These are phyloP conservation scores for Tolypocladium cylindrosporum DNA, from an alignment of 2,329 filamentous ascomycete species.

Conservation along the genomic window DNA sequence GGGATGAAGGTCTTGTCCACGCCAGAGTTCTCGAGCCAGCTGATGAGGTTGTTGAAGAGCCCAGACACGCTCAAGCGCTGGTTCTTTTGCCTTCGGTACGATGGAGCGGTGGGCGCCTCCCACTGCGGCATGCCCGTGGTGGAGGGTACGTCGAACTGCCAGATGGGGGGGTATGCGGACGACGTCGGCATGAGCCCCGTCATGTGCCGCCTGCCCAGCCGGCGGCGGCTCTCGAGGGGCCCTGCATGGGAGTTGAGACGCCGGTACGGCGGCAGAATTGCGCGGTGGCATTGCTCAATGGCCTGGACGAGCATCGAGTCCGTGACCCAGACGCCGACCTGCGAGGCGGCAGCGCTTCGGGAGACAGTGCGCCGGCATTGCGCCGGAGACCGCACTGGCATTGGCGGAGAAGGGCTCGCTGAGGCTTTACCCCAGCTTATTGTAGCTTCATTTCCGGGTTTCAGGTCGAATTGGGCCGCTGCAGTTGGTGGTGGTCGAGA, in stretches of 20 bases:
- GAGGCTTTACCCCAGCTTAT: neutral
- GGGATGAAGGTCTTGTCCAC: conserved; percentile 10
- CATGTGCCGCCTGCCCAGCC: conserved; percentile 43
- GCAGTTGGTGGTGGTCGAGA: neutral
- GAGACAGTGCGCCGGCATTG: conserved; percentile 14
- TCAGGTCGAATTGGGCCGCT: neutral
- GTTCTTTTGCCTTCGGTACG: conserved; percentile 14
- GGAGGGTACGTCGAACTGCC: conserved; percentile 34
- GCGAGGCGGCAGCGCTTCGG: conserved; percentile 8
- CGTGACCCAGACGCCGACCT: conserved; percentile 19
- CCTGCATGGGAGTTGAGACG: conserved; percentile 35
- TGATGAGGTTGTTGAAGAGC: conserved; percentile 16
- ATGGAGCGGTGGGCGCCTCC: conserved; percentile 33
- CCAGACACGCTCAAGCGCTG: conserved; percentile 8
- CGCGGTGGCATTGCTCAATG: conserved; percentile 19
- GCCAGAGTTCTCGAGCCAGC: conserved; percentile 16
- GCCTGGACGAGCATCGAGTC: conserved; percentile 21
- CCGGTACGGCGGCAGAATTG: conserved; percentile 12
- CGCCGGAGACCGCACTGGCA: conserved; percentile 19
- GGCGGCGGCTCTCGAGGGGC: conserved; percentile 44
- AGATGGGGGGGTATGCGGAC: conserved; percentile 26
- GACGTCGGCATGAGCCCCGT: conserved; percentile 35
- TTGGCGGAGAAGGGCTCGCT: conserved; percentile 7
- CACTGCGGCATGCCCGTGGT: conserved; percentile 40
- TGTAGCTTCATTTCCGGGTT: neutral